Conservation (phyloP, 2,329 filamentous ascomycete species). For the Myotisia sp. region DNA sequence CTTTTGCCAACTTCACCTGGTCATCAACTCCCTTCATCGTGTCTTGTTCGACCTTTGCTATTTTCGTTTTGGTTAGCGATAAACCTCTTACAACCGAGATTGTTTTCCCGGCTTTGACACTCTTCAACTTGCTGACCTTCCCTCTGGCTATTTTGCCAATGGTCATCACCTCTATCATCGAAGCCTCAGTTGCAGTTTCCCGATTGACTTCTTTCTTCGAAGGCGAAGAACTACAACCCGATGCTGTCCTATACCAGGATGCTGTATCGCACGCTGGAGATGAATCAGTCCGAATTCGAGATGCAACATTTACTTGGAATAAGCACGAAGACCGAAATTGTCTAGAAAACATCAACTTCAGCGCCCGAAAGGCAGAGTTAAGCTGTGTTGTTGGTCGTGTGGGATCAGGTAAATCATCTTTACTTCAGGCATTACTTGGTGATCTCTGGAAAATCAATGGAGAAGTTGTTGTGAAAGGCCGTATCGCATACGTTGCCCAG, state of each 20-base stretch:
- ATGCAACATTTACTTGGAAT: conserved; percentile 91
- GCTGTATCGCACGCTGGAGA: conserved; percentile 65
- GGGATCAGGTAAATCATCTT: conserved; percentile 87
- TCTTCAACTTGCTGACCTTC: conserved; percentile 95
- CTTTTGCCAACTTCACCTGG: conserved; percentile 95
- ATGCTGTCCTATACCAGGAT: conserved; percentile 60
- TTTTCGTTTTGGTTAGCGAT: conserved; percentile 77
- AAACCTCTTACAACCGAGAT: conserved; percentile 80
- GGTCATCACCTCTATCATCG: conserved; percentile 93
- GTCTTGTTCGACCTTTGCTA: conserved; percentile 87
- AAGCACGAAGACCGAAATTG: conserved; percentile 55
- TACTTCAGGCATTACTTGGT: conserved; percentile 75
- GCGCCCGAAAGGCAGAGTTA: conserved; percentile 80
- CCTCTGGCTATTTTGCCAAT: conserved; percentile 88
- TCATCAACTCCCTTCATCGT: conserved; percentile 94
- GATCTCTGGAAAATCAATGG: conserved; percentile 84
- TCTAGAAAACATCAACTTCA: conserved; percentile 73
- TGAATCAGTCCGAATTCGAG: conserved; percentile 67
- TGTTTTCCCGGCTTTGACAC: conserved; percentile 79
- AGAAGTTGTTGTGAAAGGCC: conserved; percentile 66
- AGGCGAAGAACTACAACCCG: conserved; percentile 76
- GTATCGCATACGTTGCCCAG: conserved; percentile 82
- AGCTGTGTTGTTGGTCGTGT: conserved; percentile 88
- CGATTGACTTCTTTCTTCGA: conserved; percentile 73
- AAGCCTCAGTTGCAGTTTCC: conserved; percentile 81